Base-by-base conservation (phyloP, 2,329 filamentous ascomycete genomes). In the Aspergillus fructus region DNA sequence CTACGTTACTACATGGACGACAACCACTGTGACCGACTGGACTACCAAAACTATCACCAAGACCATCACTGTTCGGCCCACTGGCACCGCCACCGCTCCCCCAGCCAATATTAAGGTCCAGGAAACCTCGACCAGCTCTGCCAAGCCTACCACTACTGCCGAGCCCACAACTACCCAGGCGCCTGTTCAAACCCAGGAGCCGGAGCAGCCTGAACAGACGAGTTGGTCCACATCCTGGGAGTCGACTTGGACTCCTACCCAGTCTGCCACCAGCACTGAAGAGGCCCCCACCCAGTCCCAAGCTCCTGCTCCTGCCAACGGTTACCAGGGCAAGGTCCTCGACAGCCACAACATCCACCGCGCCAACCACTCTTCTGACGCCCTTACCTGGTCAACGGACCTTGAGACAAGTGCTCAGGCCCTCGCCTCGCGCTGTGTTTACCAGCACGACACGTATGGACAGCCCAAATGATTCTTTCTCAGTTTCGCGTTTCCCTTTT, bases 331-430 rank as follows among this genome's bases (percentile, higher is more conserved):
- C 19, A 49, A 58, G 37, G 65, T 78, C 42, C 67, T 93, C 49
- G 80, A 87, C 66, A 85, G 90, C 72, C 94, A 97, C 87, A 97
- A 97, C 79, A 68, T 88, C 53, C 90, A 94, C 78, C 93, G 94
- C 62, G 73, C 81, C 69, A 96, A 94, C 79, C 91, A 97, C 83
- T 88, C 88, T 17, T 86, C 85, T 37, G 69, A 76, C 21, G 82
- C 78, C 45, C 70, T 97, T 46, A 71, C 68, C 50, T 97, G 90
- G 89, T 82, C 87, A 66, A 69, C 78, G 8, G 77, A 77, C 43
- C 83, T 91, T 54, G 89, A 86, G 54, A 70, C 72, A 55, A 90
- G 83, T 59, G 92, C 92, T 42, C 63, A 78, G 49, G 76, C 77
- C 55, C 84, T 87, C 53, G 91, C 91, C 59, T 68, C 81, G 30